Conservation (phyloP, 768 basidiomycete genomes). For the Trametes coccinea region DNA sequence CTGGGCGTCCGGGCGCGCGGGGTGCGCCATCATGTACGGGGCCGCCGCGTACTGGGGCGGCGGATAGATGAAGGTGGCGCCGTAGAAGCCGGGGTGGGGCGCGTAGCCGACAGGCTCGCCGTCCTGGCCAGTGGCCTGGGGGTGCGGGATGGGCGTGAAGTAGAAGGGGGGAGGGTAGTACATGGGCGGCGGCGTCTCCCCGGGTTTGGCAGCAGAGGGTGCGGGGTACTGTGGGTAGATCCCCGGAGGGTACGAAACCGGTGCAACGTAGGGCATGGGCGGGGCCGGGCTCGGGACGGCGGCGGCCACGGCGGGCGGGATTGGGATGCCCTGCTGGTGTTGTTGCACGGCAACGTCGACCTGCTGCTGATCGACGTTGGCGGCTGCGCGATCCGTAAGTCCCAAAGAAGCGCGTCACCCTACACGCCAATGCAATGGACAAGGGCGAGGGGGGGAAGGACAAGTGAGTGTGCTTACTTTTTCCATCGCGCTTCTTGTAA, state of each 20-base stretch:
- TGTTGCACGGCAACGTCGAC: constrained; percentile 43
- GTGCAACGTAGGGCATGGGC: constrained; percentile 53
- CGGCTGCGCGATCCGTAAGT: constrained; percentile 53
- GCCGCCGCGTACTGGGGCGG: constrained; percentile 36
- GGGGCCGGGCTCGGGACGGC: constrained; percentile 43
- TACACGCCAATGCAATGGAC: constrained; percentile 16
- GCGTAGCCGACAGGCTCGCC: constrained; percentile 43
- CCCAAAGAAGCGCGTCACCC: constrained; percentile 20
- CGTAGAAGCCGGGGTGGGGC: constrained; percentile 45
- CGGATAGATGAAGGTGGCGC: constrained; percentile 48
- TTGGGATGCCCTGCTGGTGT: constrained; percentile 37
- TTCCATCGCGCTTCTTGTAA: constrained; percentile 95
- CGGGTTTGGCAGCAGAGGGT: constrained; percentile 48
- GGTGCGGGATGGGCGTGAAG: constrained; percentile 41
- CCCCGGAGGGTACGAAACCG: constrained; percentile 52
- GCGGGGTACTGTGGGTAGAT: constrained; percentile 57
- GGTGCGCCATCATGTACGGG: constrained; percentile 48
- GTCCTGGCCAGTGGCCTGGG: constrained; percentile 43
- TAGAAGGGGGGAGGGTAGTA: constrained; percentile 52
- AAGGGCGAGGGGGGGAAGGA: constrained; percentile 20
- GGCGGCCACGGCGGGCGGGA: constrained; percentile 44
- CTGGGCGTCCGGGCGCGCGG: constrained; percentile 21
- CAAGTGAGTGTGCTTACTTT: constrained; percentile 52
- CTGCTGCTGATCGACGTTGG: constrained; percentile 44
- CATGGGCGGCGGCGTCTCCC: constrained; percentile 47